phyloP scores from a whole-genome alignment of 2,329 filamentous ascomycete genomes.

The Pseudogymnoascus sp. region DNA sequence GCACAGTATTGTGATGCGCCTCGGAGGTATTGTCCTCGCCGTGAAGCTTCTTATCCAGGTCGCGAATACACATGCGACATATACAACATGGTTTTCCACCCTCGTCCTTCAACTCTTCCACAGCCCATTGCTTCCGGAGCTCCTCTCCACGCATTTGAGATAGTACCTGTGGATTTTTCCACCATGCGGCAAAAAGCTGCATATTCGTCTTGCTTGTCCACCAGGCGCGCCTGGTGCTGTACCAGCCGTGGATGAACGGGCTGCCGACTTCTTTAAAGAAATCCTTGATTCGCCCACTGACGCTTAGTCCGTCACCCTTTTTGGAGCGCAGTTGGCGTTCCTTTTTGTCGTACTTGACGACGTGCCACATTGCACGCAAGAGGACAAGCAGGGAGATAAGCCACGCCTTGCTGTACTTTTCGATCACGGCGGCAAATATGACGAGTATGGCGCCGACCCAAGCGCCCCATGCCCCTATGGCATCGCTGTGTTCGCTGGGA shows the following conservation, averaged over 20 bases:
- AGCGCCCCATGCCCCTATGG: conserved; percentile 14
- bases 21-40: neutral
- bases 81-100: neutral
- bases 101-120: neutral
- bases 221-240: neutral
- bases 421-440: conserved; percentile 12
- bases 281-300: neutral
- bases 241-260: neutral
- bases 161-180: neutral
- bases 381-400: neutral
- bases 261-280: neutral
- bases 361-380: neutral
- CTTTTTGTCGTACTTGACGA: neutral
- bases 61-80: neutral
- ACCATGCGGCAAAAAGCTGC: neutral
- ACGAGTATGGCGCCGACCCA: conserved; percentile 15
- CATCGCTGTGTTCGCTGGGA: conserved; percentile 13
- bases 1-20: neutral
- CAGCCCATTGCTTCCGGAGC: neutral
- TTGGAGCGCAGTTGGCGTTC: neutral
- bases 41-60: neutral
- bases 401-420: conserved; percentile 11
- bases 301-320: neutral
- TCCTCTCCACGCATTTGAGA: neutral
- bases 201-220: neutral